Conservation (phyloP, 495 filamentous ascomycete species). For the Parmelia sp. region DNA sequence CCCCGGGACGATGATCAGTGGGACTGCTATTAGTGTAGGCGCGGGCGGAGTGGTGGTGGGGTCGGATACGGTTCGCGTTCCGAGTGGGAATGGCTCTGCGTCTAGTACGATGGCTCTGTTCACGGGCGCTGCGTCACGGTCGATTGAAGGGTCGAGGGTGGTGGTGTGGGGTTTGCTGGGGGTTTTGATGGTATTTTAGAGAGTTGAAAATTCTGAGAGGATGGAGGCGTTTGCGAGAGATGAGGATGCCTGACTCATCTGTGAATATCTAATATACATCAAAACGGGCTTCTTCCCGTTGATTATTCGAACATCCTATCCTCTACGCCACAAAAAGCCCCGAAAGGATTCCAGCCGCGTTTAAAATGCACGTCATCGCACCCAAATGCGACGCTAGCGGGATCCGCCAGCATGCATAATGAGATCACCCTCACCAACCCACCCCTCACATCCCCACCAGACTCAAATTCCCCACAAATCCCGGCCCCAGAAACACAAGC, state of each 20-base stretch:
- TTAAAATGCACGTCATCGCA: no score
- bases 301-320: no score
- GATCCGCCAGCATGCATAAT: no score
- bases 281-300: no score
- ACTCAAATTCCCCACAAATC: not conserved
- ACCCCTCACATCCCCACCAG: not conserved
- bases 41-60: not conserved
- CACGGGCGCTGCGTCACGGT: not conserved
- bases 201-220: not conserved
- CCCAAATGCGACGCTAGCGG: no score
- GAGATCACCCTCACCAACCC: no score
- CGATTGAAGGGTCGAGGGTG: not conserved
- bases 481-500: not conserved
- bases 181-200: not conserved
- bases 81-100: not conserved
- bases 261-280: no score
- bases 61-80: not conserved
- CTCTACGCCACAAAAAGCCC: no score
- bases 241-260: no score
- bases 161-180: not conserved
- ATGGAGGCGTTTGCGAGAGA: not conserved
- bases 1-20: not conserved
- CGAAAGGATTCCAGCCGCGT: no score
- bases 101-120: not conserved
- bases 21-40: not conserved